phyloP scores from a whole-genome alignment of 768 basidiomycete species.

The Pleurotus salmoneostramineus region DNA sequence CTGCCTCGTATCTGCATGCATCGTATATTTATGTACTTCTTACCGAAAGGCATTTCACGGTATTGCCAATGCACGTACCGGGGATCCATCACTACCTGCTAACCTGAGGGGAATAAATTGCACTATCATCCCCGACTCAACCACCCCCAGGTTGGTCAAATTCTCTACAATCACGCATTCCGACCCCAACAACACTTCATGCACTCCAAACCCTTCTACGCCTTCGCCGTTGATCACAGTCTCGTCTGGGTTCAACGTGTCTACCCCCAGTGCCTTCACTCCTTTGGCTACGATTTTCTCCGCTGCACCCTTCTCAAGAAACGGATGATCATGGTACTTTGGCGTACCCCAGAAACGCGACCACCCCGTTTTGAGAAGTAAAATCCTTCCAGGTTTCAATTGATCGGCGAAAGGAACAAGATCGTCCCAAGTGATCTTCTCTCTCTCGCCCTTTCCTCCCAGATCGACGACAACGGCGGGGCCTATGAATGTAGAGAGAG shows the following conservation, averaged over 20 bases:
- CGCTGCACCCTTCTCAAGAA: conserved; percentile 52
- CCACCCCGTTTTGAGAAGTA: conserved; percentile 71
- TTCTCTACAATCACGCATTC: conserved; percentile 73
- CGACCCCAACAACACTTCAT: conserved; percentile 54
- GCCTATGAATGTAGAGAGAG: conserved; percentile 48
- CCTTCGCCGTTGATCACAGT: conserved; percentile 36
- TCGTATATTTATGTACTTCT: not conserved
- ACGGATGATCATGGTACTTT: conserved; percentile 62
- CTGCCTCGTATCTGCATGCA: not conserved
- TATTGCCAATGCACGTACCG: conserved; percentile 41
- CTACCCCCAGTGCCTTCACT: conserved; percentile 55
- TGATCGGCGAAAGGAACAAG: conserved; percentile 29
- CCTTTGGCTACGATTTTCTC: conserved; percentile 43
- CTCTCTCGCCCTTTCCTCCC: conserved; percentile 34
- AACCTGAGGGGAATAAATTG: conserved; percentile 58
- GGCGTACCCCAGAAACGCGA: conserved; percentile 46
- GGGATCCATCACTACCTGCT: conserved; percentile 61
- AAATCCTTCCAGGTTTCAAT: conserved; percentile 35
- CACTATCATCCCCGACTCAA: conserved; percentile 38
- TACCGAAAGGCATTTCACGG: not conserved
- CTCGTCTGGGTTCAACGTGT: conserved; percentile 67
- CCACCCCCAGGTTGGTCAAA: conserved; percentile 45
- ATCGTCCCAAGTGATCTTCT: conserved; percentile 55
- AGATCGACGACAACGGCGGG: conserved; percentile 57
- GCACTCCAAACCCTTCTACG: conserved; percentile 44